Base-by-base conservation (phyloP, 495 filamentous ascomycete species). In the Penicillium lividum region DNA sequence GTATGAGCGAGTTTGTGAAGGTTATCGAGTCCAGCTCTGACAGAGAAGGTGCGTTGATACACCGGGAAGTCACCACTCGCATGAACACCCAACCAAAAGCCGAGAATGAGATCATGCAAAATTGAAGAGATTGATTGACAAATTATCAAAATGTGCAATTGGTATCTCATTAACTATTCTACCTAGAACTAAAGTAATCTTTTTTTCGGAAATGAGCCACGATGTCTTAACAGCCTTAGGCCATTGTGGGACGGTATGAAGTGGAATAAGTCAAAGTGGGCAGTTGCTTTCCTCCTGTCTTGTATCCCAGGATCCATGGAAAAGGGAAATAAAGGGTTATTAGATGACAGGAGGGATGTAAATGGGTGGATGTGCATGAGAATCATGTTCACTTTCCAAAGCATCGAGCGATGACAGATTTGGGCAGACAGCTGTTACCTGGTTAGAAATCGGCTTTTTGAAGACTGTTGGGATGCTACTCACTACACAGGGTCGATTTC, bases 401-500 rank as follows among this genome's bases (percentile, higher is more conserved):
- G 64, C 54, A 88, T 71, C 63, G 81, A 72, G 61, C 78, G 71
- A 46, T 84, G 78, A 87, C 80, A 46, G 82, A 78, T 69, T 84
- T 89, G 3, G 91, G 89, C 84, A 95, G 86, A 75, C 90, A 92
- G 68, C 84, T 86, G 33, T 30, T 51, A 15, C 58, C 28, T 42
- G 30, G 45, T 64, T 46, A 66, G 52, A 28, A 46, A 43, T 13
- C 16, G 7, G 44, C 5, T 60, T 7, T 47, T 30, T 30, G 31
- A 47, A 9, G 42, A 22, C 45, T 6, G 7, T 18, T 18, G n/a
- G n/a, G 9, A 52, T 4, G 50, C 25, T 31, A 80, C 88, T 77
- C 73, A 91, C 88, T 98, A 98, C 34, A 89, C 79, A 54, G 94
- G 88, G 72, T 98, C 92, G 57, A 98, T 86, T 65, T 89, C 85